These are phyloP conservation scores for Fraxinus dipetala DNA, from an alignment of 305 asterid species.

Conservation along the genomic window DNA sequence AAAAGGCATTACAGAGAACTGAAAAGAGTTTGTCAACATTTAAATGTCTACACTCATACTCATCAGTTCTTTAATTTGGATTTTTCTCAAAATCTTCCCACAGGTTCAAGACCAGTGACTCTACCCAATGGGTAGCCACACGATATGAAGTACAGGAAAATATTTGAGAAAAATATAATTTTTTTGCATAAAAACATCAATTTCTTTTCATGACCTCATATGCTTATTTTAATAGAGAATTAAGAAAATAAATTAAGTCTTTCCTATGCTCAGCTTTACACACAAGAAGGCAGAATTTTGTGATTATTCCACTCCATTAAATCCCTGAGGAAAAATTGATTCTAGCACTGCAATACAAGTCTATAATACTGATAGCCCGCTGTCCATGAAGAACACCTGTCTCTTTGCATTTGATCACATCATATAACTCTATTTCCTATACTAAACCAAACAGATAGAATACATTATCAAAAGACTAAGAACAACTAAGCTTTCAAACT, in stretches of 20 bases:
- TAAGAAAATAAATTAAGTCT: background rate
- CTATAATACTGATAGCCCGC: background rate
- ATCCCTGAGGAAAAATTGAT: background rate
- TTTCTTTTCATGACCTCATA: background rate
- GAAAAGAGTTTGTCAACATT: background rate
- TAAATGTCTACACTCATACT: background rate
- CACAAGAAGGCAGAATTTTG: background rate
- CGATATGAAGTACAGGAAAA: background rate
- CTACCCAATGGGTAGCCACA: background rate
- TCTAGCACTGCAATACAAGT: background rate
- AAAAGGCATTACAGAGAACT: background rate
- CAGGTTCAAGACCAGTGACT: background rate
- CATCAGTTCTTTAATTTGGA: background rate
- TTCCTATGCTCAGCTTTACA: background rate
- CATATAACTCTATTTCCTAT: background rate
- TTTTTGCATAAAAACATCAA: background rate
- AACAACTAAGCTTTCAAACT: background rate
- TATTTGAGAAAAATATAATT: background rate
- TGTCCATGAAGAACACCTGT: background rate
- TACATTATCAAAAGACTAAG: background rate
- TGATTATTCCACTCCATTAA: background rate
- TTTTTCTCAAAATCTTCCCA: background rate
- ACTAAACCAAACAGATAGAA: background rate
- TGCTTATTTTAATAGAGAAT: background rate
- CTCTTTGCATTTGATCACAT: background rate